Evolutionary conservation across 31 red algal species (phyloP).

Genomic region (Porphyra umbilicalis): DNA sequence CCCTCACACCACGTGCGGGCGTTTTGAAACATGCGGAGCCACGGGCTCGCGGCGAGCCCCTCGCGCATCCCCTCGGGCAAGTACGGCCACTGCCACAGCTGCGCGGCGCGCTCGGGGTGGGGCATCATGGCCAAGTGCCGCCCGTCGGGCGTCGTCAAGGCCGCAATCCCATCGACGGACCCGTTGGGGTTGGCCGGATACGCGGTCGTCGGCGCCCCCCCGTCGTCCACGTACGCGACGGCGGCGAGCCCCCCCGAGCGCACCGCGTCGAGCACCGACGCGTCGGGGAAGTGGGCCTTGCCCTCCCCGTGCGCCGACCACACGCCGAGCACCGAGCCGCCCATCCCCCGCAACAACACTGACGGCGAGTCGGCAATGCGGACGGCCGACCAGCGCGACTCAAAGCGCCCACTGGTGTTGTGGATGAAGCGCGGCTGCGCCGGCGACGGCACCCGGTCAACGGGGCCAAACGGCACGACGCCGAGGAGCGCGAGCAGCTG

Average conservation of each 20-base stretch:
- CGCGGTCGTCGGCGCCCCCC: conserved; percentile 34
- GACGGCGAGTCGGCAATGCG: conserved; percentile 40
- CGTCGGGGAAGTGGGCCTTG: conserved; percentile 60
- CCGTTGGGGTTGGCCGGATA: conserved; percentile 99
- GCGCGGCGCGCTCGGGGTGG: conserved; percentile 91
- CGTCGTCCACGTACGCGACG: conserved; percentile 68
- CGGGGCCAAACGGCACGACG: conserved; percentile 57
- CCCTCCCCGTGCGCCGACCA: conserved; percentile 99
- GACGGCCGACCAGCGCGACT: conserved; percentile 75
- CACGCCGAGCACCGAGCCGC: conserved; percentile 78
- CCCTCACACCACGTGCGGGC: conserved; percentile 64
- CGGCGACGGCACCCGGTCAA: conserved; percentile 13
- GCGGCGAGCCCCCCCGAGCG: conserved; percentile 34
- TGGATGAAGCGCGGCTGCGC: conserved; percentile 75
- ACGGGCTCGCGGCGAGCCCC: conserved; percentile 60
- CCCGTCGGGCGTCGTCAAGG: conserved; percentile 74
- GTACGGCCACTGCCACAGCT: conserved; percentile 94
- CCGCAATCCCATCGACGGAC: conserved; percentile 70
- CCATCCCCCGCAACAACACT: conserved; percentile 91
- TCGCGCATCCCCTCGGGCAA: conserved; percentile 38
- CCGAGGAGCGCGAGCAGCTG: conserved; percentile 98
- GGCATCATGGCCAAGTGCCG: conserved; percentile 99
- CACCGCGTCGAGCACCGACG: conserved; percentile 33
- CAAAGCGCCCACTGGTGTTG: conserved; percentile 83
- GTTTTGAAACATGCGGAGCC: conserved; percentile 98